Base-by-base conservation (phyloP, 108 stramenopile species). In the Fragilaria radians region DNA sequence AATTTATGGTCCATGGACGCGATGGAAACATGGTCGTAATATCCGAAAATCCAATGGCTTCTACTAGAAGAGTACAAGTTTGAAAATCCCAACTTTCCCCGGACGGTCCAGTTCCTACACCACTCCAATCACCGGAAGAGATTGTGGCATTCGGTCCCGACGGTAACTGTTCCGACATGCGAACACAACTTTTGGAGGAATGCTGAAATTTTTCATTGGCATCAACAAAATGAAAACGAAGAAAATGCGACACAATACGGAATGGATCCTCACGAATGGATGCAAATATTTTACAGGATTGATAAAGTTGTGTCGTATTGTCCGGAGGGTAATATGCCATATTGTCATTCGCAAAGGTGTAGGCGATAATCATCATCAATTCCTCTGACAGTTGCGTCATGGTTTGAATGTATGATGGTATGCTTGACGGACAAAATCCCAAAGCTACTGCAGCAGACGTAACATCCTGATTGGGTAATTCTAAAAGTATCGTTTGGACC, bases 261-360 rank as follows among this genome's bases (percentile, higher is more conserved):
- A 42, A 11, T 7, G 36, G 36, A 42, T 42, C 23, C 50, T 21
- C 29, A 57, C 1, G 2, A 4, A 21, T 33, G 19, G 55, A 33
- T 5, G 31, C n/a, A 59, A 82, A 90, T 4, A 65, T 63, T 51
- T 73, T 51, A 54, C 92, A 93, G 1, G 81, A 76, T 46, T 77
- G 59, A 55, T 64, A 71, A 21, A 89, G 36, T 4, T 60, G 33
- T 9, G 79, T 79, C 9, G 68, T 57, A 5, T 77, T 70, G n/a
- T 71, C 66, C 9, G 92, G 92, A 25, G 92, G 92, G 59, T 93
- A 93, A 49, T 73, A 61, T 18, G 64, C 86, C 88, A 89, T 89
- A 71, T 93, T 87, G 57, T 74, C 75, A 61, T 88, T 85, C 14
- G 92, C 92, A 68, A 89, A 93, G 4, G 86, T 78, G 55, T 89